These are phyloP conservation scores for Didymosphaeria variabile DNA, from an alignment of 2,329 filamentous ascomycete genomes.

Conservation along the genomic window DNA sequence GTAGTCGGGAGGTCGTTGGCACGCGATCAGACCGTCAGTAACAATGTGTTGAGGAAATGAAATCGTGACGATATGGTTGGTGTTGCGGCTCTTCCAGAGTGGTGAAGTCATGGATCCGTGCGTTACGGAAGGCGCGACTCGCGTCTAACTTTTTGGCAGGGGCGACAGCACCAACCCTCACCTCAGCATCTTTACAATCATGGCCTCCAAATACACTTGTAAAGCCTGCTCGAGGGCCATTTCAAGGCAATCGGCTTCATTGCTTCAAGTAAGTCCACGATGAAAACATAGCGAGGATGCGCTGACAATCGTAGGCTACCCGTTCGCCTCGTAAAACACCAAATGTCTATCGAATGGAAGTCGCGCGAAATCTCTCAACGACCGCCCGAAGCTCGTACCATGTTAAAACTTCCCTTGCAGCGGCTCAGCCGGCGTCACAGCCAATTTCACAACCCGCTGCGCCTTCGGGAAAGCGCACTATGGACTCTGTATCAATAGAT, in stretches of 20 bases:
- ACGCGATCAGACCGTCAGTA: background rate
- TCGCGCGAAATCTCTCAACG: conserved; percentile 35
- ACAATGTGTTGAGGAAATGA: background rate
- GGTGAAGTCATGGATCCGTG: conserved; percentile 45
- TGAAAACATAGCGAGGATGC: background rate
- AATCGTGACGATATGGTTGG: conserved; percentile 20
- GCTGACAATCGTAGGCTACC: conserved; percentile 33
- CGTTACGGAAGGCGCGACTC: conserved; percentile 31
- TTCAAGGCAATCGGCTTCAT: conserved; percentile 23
- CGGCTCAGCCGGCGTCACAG: conserved; percentile 20
- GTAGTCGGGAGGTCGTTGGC: background rate
- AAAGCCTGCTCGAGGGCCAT: conserved; percentile 45
- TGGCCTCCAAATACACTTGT: conserved; percentile 50
- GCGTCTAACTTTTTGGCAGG: conserved; percentile 33
- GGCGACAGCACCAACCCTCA: conserved; percentile 16
- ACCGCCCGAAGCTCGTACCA: conserved; percentile 33
- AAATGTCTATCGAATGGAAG: conserved; percentile 19
- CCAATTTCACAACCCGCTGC: conserved; percentile 8
- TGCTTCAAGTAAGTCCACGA: conserved; percentile 30
- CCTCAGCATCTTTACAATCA: conserved; percentile 27
- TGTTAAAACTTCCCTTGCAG: conserved; percentile 30
- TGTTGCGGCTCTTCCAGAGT: conserved; percentile 24
- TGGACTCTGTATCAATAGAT: conserved; percentile 16
- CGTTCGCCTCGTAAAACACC: conserved; percentile 25
- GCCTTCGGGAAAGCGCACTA: conserved; percentile 25